Conservation (phyloP, 2,329 filamentous ascomycete species). For the Xylaria multiplex region DNA sequence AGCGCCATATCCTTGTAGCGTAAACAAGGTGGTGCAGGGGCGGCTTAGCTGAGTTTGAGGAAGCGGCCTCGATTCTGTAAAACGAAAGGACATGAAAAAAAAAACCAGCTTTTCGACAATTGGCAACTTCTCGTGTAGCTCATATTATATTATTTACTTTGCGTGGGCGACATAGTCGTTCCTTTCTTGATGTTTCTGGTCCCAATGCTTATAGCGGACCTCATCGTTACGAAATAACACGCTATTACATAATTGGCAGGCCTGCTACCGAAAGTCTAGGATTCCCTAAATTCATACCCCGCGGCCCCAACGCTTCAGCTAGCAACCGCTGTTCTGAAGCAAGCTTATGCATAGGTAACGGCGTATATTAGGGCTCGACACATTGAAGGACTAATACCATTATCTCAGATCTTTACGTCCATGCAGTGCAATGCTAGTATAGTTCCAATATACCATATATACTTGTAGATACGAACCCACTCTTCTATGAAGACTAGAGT, state of each 20-base stretch:
- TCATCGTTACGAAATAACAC: background rate
- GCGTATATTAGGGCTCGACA: background rate
- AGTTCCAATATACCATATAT: background rate
- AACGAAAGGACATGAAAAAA: too few relatives aligned
- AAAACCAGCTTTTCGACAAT: too few relatives aligned
- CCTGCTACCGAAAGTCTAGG: background rate
- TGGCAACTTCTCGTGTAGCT: too few relatives aligned
- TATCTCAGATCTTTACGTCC: background rate
- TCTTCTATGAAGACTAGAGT: slow-evolving; percentile 3
- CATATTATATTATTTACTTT: too few relatives aligned
- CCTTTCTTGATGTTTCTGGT: background rate
- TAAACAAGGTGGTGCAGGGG: too few relatives aligned
- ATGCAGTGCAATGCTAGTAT: background rate
- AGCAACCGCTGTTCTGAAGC: slow-evolving; percentile 12
- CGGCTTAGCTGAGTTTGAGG: too few relatives aligned
- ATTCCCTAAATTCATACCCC: background rate
- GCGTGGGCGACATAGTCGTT: too few relatives aligned
- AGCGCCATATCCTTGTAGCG: too few relatives aligned
- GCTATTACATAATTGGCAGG: slow-evolving; percentile 8
- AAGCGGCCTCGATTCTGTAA: too few relatives aligned
- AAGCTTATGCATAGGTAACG: slow-evolving; percentile 8
- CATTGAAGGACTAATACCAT: slow-evolving; percentile 1
- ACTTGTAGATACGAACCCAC: background rate
- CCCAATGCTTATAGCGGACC: too few relatives aligned
- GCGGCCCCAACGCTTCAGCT: background rate